Evolutionary conservation across 1,139 yeast genomes (phyloP), one percentile per base, ranked within the genome.

Genomic region (Yamadazyma spencermartinsiae): DNA sequence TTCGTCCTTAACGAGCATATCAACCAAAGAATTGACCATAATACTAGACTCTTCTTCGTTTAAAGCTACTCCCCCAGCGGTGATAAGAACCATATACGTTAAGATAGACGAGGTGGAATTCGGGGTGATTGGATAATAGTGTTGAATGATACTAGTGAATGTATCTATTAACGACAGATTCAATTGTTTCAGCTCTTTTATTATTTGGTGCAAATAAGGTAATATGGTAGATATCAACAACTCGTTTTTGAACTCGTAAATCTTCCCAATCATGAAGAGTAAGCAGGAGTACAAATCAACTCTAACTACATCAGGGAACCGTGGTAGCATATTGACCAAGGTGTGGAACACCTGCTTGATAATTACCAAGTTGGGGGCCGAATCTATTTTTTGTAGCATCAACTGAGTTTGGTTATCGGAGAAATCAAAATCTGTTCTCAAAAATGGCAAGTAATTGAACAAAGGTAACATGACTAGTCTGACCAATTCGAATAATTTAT

Each of bases 401-500:
- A 63, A 49, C 33, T 60, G 55, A 11, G 65, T 60, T 6, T 63
- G 65, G 16, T 62, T 64, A 36, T 61, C 68, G 15, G 52, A 54
- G 3, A 62, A 51, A 45, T 70, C 72, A 45, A 48, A 71, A 43
- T 69, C 74, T 19, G 69, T 73, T 40, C 76, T 71, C 41, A 84
- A 64, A 41, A 81, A 79, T 9, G 94, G 90, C 26, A 86, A 63
- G 7, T 74, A 62, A 28, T 71, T 70, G 31, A 81, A 74, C 12
- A 87, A 63, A 0, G 88, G 83, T 20, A 83, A 68, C 71, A 86
- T 72, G 14, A 78, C 77, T n/a, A 89, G 73, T 48, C 96, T 72
- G 33, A 88, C 65, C 26, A 90, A 68, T 54, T 90, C 97, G 56
- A 89, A 87, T 36, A 87, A 64, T 52, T 86, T 88, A 50, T 86